Evolutionary conservation across 169 alveolate genomes (phyloP).

Genomic region (Neospora caninum): DNA sequence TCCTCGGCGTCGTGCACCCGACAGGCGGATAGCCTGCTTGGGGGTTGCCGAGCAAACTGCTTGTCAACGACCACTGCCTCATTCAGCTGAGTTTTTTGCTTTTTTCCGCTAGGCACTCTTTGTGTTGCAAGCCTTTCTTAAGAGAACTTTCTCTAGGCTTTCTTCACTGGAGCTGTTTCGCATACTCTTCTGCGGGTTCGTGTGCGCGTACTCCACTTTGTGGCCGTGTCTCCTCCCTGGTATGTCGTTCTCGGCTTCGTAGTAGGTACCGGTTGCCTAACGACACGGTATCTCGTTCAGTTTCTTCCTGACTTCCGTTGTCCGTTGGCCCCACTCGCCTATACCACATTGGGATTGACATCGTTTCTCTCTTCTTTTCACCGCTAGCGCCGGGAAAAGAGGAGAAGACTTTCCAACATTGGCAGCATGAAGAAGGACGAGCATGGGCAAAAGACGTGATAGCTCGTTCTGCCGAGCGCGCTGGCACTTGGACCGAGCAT

Average conservation of each 20-base stretch:
- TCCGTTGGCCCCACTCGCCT: background rate
- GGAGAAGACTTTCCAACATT: background rate
- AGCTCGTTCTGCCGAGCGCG: conserved; percentile 6
- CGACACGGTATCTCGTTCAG: background rate
- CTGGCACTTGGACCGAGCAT: background rate
- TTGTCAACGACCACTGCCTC: background rate
- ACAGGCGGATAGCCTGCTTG: background rate
- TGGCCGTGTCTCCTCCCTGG: background rate
- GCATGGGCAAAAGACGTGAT: background rate
- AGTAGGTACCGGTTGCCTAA: background rate
- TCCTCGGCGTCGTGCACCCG: background rate
- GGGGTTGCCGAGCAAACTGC: background rate
- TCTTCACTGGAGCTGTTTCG: background rate
- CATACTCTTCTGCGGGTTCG: background rate
- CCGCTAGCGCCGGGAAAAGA: background rate
- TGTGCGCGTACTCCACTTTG: background rate
- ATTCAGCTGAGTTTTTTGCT: background rate
- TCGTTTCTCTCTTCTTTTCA: background rate
- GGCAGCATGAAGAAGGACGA: background rate
- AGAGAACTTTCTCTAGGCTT: background rate
- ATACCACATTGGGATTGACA: background rate
- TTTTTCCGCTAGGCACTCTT: background rate
- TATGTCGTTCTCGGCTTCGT: background rate
- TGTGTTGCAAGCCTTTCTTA: background rate
- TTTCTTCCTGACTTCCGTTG: background rate